A percentile compares a stretch with the other conserved stretches of the same genome.
Evolutionary conservation across 2,329 filamentous ascomycete species (phyloP).

Genomic region (Aureobasidium melanogenum): DNA sequence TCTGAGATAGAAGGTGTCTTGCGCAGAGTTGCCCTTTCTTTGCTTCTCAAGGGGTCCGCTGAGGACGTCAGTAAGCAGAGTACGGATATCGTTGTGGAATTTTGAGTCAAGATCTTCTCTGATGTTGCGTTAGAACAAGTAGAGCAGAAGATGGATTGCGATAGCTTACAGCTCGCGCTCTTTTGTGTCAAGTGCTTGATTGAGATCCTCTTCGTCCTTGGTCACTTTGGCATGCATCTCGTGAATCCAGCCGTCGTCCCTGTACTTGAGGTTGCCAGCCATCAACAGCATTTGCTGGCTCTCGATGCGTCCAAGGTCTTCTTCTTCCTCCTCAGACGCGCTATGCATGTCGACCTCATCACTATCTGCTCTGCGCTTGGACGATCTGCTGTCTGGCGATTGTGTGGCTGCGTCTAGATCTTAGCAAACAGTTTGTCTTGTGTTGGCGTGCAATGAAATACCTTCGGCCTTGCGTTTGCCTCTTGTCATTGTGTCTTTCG

Average conservation of each 20-base stretch:
- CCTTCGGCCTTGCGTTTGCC: conserved; percentile 9
- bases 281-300: conserved; percentile 11
- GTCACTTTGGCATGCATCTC: background rate
- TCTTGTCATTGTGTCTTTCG: background rate
- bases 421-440: background rate
- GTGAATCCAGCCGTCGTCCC: conserved; percentile 8
- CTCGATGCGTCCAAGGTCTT: conserved; percentile 13
- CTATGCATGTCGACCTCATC: background rate
- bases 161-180: conserved; percentile 19
- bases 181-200: conserved; percentile 4
- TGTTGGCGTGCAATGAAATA: background rate
- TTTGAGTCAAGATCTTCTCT: conserved; percentile 18
- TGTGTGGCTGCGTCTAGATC: background rate
- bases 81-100: background rate
- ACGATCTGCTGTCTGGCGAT: background rate
- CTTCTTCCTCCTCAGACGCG: background rate
- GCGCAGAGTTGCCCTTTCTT: background rate
- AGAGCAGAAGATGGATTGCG: conserved; percentile 26
- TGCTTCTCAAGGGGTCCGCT: background rate
- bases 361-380: background rate
- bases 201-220: background rate
- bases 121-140: conserved; percentile 28
- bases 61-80: background rate
- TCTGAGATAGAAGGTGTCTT: background rate
- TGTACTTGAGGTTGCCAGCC: background rate